A percentile compares a stretch with the other conserved stretches of the same genome.
Conservation (phyloP, 441 rosid species). For the Bruguiera hainesii region DNA sequence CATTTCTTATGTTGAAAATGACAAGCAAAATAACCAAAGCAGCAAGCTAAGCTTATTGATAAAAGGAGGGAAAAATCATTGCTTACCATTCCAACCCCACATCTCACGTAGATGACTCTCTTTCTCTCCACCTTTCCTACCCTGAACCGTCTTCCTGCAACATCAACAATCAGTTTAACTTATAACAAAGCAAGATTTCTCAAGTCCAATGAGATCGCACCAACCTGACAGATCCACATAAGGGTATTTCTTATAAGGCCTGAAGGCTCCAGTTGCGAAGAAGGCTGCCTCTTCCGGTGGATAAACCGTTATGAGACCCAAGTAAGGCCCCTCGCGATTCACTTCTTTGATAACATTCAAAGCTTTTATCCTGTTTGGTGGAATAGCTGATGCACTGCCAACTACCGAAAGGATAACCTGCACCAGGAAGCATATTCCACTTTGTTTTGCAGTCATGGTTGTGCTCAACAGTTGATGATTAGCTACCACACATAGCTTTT, state of each 20-base stretch:
- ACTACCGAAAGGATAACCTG: conserved; percentile 15
- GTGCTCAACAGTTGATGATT: no score
- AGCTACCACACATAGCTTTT: not conserved
- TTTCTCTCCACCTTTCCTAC: conserved; percentile 32
- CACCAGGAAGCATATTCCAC: conserved; percentile 3
- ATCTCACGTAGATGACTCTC: conserved; percentile 41
- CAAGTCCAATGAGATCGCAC: not conserved
- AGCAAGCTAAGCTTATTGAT: not conserved
- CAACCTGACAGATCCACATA: conserved; percentile 43
- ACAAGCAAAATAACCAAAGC: not conserved
- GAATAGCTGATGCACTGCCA: conserved; percentile 16
- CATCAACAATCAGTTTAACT: not conserved
- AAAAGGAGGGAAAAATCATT: no score
- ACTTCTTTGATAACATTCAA: conserved; percentile 24
- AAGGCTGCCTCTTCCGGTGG: conserved; percentile 41
- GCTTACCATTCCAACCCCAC: conserved; percentile 44
- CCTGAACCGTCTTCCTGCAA: conserved; percentile 38
- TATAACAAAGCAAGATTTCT: not conserved
- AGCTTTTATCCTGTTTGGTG: conserved; percentile 15
- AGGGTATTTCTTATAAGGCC: conserved; percentile 25
- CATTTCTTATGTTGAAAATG: no score
- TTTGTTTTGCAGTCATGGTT: conserved; percentile 20
- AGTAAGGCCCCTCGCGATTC: conserved; percentile 33
- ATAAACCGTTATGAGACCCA: conserved; percentile 40
- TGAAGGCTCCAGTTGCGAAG: conserved; percentile 30